Evolutionary conservation across 129 eudicot genomes (phyloP).

Genomic region (Ambrosia trifida): DNA sequence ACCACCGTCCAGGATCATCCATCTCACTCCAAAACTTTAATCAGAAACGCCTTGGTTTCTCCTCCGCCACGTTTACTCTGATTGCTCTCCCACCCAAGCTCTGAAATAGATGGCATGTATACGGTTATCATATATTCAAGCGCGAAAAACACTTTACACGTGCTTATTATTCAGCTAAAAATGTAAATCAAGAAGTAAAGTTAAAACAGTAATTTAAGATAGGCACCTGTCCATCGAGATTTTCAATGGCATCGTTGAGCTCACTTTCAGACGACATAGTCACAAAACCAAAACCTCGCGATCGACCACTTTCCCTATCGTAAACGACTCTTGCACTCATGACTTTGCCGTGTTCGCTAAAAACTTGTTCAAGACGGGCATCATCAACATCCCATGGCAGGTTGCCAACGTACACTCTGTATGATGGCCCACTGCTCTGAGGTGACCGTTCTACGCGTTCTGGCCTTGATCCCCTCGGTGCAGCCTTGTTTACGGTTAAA

Average conservation of each 20-base stretch:
- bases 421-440: slow-evolving; percentile 50
- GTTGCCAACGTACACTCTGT: slow-evolving; percentile 81
- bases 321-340: slow-evolving; percentile 65
- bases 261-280: slow-evolving; percentile 71
- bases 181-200: neutral
- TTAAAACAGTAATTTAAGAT: neutral
- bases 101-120: slow-evolving; percentile 31
- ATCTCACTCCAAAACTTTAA: slow-evolving; percentile 30
- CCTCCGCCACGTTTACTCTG: slow-evolving; percentile 81
- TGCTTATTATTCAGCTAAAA: neutral
- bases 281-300: slow-evolving; percentile 94
- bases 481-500: slow-evolving; percentile 86
- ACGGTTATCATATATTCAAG: neutral
- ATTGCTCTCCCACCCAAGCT: slow-evolving; percentile 72
- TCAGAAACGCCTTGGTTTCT: slow-evolving; percentile 60
- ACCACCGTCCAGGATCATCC: neutral
- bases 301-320: slow-evolving; percentile 78
- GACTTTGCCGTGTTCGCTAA: slow-evolving; percentile 81
- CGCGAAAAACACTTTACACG: neutral
- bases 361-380: slow-evolving; percentile 67
- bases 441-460: slow-evolving; percentile 48
- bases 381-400: slow-evolving; percentile 87
- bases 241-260: slow-evolving; percentile 72
- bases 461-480: slow-evolving; percentile 81
- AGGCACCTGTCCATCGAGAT: slow-evolving; percentile 86